Evolutionary conservation across 1,139 yeast genomes (phyloP).

Genomic region (Candida sp.): DNA sequence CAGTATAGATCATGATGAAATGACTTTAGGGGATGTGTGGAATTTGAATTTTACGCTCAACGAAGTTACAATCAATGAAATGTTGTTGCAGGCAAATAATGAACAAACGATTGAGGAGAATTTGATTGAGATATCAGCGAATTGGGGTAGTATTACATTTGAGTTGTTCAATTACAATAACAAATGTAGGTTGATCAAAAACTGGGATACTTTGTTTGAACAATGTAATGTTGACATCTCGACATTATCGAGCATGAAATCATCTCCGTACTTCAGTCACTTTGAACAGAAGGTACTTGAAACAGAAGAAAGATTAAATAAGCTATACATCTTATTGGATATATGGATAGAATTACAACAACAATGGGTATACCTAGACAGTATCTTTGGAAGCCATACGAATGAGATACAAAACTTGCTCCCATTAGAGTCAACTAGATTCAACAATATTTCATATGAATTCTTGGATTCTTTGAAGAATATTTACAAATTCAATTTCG

Average conservation of each 20-base stretch:
- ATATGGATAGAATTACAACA: conserved; percentile 82
- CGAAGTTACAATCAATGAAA: conserved; percentile 42
- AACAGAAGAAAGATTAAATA: conserved; percentile 56
- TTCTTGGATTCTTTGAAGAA: conserved; percentile 50
- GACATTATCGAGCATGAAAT: conserved; percentile 66
- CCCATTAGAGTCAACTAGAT: conserved; percentile 70
- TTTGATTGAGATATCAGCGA: conserved; percentile 39
- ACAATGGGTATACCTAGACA: conserved; percentile 87
- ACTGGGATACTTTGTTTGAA: conserved; percentile 67
- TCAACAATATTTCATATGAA: conserved; percentile 62
- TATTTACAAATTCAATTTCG: conserved; percentile 48
- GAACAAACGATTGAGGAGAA: conserved; percentile 67
- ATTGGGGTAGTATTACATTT: conserved; percentile 50
- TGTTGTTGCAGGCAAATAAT: conserved; percentile 66
- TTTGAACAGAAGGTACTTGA: conserved; percentile 59
- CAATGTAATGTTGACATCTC: conserved; percentile 60
- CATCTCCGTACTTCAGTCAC: conserved; percentile 58
- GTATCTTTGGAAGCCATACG: conserved; percentile 59
- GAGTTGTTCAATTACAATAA: conserved; percentile 55
- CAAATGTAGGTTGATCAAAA: conserved; percentile 55
- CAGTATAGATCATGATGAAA: conserved; percentile 11
- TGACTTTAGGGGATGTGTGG: conserved; percentile 63
- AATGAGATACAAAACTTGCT: conserved; percentile 58
- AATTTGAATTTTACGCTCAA: conserved; percentile 48
- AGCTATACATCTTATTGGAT: conserved; percentile 53